Conservation (phyloP, 106 monocot species). For the Dendrobium huoshanense region DNA sequence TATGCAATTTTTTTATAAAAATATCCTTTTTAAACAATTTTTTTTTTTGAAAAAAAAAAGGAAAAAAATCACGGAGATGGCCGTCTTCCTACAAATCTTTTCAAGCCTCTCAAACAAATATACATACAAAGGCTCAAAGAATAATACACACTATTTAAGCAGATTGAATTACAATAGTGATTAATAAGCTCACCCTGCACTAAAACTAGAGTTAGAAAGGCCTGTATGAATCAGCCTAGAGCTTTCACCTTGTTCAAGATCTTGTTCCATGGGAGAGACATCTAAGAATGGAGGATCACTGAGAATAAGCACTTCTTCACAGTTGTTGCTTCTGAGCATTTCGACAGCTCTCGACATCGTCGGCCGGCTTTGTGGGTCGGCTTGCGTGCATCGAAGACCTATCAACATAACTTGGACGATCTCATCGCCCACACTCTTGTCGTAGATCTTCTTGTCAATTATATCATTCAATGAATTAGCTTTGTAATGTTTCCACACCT, state of each 20-base stretch:
- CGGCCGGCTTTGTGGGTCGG: slow-evolving; percentile 27
- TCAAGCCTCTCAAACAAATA: neutral
- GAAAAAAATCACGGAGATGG: neutral
- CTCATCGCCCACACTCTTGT: slow-evolving; percentile 20
- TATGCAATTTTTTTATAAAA: neutral
- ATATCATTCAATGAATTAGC: slow-evolving; percentile 21
- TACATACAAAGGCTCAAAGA: neutral
- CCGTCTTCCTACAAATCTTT: too few species aligned
- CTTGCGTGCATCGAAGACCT: slow-evolving; percentile 44
- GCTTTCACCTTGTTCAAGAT: slow-evolving; percentile 5
- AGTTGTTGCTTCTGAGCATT: slow-evolving; percentile 25
- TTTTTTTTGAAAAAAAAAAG: neutral
- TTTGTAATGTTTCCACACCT: slow-evolving; percentile 54
- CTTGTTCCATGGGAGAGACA: slow-evolving; percentile 7
- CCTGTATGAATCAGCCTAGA: neutral
- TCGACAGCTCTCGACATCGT: slow-evolving; percentile 43
- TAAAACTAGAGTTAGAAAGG: neutral
- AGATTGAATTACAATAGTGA: too few species aligned
- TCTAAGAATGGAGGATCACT: slow-evolving; percentile 45
- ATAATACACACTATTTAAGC: neutral
- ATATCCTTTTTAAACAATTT: neutral
- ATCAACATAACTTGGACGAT: slow-evolving; percentile 22
- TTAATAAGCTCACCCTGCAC: neutral
- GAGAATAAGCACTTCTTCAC: slow-evolving; percentile 21
- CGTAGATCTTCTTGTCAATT: slow-evolving; percentile 30